Conservation (phyloP, 2,329 filamentous ascomycete genomes). For the Albifimbria verrucaria region DNA sequence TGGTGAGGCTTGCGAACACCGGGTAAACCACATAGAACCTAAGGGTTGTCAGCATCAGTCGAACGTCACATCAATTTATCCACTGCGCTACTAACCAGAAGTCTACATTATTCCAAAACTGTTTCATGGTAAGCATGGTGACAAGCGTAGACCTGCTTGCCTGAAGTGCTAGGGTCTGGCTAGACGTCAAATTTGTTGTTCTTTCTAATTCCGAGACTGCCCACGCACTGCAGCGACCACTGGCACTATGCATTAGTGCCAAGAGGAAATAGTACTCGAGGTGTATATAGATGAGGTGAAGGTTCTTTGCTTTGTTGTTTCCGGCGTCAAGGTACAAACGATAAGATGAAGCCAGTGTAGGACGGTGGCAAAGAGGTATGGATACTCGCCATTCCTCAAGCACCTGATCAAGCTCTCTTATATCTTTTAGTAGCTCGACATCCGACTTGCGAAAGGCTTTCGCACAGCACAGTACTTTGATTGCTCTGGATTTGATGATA, state of each 20-base stretch:
- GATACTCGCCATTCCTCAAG: neutral
- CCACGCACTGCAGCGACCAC: neutral
- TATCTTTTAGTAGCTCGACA: neutral
- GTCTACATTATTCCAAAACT: neutral
- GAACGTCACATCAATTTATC: neutral
- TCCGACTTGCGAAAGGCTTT: neutral
- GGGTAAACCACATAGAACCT: neutral
- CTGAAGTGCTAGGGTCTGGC: neutral
- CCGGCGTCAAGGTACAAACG: neutral
- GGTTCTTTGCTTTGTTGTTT: neutral
- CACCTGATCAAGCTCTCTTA: neutral
- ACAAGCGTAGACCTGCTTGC: neutral
- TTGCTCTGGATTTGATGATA: neutral
- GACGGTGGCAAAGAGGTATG: neutral
- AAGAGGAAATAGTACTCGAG: neutral
- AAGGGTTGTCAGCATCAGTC: neutral
- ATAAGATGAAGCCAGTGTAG: neutral
- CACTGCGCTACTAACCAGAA: neutral
- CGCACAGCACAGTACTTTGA: neutral
- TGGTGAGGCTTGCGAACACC: neutral
- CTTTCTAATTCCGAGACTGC: neutral
- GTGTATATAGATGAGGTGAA: neutral
- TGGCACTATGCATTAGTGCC: neutral
- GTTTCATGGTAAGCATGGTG: neutral
- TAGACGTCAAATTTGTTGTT: neutral